Evolutionary conservation across 352 stramenopile species (phyloP), one percentile per base, ranked within the genome.

Genomic region (Pythium biforme): DNA sequence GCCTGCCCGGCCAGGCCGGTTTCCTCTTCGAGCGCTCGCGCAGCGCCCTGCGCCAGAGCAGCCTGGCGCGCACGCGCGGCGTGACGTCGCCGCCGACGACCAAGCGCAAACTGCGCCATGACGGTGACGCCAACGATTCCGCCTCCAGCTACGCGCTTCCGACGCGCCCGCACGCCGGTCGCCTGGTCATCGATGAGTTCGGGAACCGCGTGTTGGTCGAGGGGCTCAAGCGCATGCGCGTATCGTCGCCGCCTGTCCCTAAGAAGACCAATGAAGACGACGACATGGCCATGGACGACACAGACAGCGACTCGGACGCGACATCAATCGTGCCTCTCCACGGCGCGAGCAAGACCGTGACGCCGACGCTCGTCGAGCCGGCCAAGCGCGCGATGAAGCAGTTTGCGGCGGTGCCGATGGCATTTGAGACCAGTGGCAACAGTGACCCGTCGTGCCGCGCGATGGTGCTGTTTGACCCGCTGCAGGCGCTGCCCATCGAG

Each of bases 171-270:
- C 25, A 53, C 49, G 22, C 45, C 23, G 0, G 63, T 59, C 47
- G 45, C 31, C 25, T 57, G 25, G 31, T 61, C 7, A 7, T 66
- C 26, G 49, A 72, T 19, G 59, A 59, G 54, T 53, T 49, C 17
- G 70, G 68, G 27, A 69, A 72, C 45, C 54, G 68, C 1, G 63
- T 90, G n/a, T 45, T 89, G 37, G 31, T 70, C 25, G 70, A 88
- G n/a, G 70, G 81, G 1, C 53, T 92, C 39, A 92, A 90, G 60
- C 79, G 83, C 43, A 79, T 92, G 76, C 81, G 83, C 11, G 64
- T 92, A 37, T 73, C 79, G 39, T 87, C 77, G 1, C 78, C 81
- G 14, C 72, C 73, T 54, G 1, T 61, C 1, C 59, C 69, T 4
- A 59, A 34, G 41, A 57, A 20, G 3, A 47, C 17, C 47, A 34